These are phyloP conservation scores for Trichophaea hybrida DNA, from an alignment of 2,329 filamentous ascomycete species.

Conservation along the genomic window DNA sequence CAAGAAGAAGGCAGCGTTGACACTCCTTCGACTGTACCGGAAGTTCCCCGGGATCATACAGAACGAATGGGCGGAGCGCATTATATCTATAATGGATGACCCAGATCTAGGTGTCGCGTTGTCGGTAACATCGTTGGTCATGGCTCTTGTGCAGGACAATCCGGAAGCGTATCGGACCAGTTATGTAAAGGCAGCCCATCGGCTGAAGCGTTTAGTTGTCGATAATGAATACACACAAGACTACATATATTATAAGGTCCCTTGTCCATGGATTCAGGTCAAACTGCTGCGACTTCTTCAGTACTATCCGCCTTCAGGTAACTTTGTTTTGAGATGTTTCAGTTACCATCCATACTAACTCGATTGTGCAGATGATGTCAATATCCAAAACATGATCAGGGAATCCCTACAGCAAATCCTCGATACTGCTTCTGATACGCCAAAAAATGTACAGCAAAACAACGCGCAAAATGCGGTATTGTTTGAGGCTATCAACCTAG, in stretches of 20 bases:
- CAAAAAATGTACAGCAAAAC: slow-evolving; percentile 98
- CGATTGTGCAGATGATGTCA: slow-evolving; percentile 57
- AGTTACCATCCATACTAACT: slow-evolving; percentile 24
- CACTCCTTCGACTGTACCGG: slow-evolving; percentile 79
- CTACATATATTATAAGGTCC: slow-evolving; percentile 99
- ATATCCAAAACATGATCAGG: slow-evolving; percentile 80
- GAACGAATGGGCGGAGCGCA: slow-evolving; percentile 91
- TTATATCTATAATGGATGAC: slow-evolving; percentile 98
- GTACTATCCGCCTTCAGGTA: slow-evolving; percentile 89
- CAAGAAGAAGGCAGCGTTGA: slow-evolving; percentile 96
- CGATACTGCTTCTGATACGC: slow-evolving; percentile 78
- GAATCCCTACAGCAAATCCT: slow-evolving; percentile 84
- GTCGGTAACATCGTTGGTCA: slow-evolving; percentile 88
- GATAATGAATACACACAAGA: slow-evolving; percentile 80
- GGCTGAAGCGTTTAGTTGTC: slow-evolving; percentile 77
- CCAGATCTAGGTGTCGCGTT: slow-evolving; percentile 83
- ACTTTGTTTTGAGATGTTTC: slow-evolving; percentile 26
- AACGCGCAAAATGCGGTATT: slow-evolving; percentile 96
- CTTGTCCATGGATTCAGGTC: slow-evolving; percentile 94
- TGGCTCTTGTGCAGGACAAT: slow-evolving; percentile 86
- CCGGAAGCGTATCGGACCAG: slow-evolving; percentile 88
- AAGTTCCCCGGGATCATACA: slow-evolving; percentile 91
- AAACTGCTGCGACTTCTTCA: slow-evolving; percentile 84
- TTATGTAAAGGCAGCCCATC: slow-evolving; percentile 82
- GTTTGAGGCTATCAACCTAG: slow-evolving; percentile 96